Conservation (phyloP, 176 grass and related monocot genomes). For the Zizania latifolia region DNA sequence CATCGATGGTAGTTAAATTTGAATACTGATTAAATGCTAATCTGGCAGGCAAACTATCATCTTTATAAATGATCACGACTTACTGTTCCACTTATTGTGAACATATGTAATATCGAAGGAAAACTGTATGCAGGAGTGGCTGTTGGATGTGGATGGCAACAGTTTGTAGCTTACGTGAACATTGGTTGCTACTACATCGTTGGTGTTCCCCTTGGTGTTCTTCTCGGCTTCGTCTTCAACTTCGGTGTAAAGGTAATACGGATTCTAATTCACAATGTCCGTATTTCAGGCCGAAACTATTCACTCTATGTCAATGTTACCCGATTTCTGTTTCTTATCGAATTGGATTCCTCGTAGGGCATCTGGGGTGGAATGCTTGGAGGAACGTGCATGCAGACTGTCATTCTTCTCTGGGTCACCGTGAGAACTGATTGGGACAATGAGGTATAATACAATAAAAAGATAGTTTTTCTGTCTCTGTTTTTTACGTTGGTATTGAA, state of each 20-base stretch:
- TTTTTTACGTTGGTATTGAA: not conserved
- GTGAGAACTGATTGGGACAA: slow-evolving; percentile 67
- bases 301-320: not conserved
- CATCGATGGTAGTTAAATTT: not conserved
- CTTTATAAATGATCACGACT: not conserved
- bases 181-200: slow-evolving; percentile 81
- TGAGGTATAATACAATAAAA: too few relatives aligned
- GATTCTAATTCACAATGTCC: not conserved
- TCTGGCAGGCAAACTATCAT: too few relatives aligned
- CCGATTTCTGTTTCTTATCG: not conserved
- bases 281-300: not conserved
- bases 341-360: slow-evolving; percentile 22
- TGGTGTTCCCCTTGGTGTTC: slow-evolving; percentile 59
- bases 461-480: too few relatives aligned
- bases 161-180: slow-evolving; percentile 90
- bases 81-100: not conserved
- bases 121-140: slow-evolving; percentile 54
- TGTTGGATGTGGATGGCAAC: slow-evolving; percentile 93
- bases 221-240: slow-evolving; percentile 65
- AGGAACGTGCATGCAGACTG: slow-evolving; percentile 62
- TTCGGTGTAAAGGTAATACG: slow-evolving; percentile 60
- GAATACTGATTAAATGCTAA: not conserved
- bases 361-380: slow-evolving; percentile 87
- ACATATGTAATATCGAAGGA: not conserved
- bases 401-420: slow-evolving; percentile 61